Percentiles rank a stretch among this genome's conserved stretches.
phyloP scores from a whole-genome alignment of 129 eudicot species.

The Centrapalus pauciflorus region DNA sequence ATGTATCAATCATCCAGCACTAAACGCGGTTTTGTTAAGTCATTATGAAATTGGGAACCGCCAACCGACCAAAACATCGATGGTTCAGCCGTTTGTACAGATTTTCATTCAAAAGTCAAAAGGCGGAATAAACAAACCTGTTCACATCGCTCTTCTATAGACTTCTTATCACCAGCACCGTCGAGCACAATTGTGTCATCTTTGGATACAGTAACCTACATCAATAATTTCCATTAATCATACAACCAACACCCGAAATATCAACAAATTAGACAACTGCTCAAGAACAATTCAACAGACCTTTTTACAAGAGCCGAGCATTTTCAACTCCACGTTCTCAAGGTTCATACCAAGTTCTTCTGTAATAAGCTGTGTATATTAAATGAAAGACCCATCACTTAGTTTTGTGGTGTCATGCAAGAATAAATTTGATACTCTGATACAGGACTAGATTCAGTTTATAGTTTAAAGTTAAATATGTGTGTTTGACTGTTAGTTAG shows the following conservation, averaged over 20 bases:
- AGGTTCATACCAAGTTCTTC: conserved; percentile 78
- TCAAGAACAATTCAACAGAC: conserved; percentile 13
- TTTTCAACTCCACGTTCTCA: conserved; percentile 50
- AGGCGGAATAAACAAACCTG: not conserved
- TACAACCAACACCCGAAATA: not conserved
- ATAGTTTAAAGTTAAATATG: no score
- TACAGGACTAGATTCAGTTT: not conserved
- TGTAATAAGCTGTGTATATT: conserved; percentile 42
- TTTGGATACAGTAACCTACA: conserved; percentile 26
- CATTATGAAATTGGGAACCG: not conserved
- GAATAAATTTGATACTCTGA: not conserved
- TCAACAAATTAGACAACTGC: no score
- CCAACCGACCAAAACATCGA: not conserved
- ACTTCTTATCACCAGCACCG: conserved; percentile 22
- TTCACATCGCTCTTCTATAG: conserved; percentile 11
- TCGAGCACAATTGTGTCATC: conserved; percentile 18
- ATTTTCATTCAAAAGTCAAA: no score
- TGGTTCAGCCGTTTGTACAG: no score
- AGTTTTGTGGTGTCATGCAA: not conserved
- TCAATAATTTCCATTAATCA: conserved; percentile 6
- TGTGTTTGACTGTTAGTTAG: not conserved
- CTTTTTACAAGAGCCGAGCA: conserved; percentile 77
- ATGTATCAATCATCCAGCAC: no score
- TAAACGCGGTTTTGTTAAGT: no score
- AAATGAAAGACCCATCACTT: not conserved